Base-by-base conservation (phyloP, 176 grass and related monocot species). In the Saccharum spontaneum region DNA sequence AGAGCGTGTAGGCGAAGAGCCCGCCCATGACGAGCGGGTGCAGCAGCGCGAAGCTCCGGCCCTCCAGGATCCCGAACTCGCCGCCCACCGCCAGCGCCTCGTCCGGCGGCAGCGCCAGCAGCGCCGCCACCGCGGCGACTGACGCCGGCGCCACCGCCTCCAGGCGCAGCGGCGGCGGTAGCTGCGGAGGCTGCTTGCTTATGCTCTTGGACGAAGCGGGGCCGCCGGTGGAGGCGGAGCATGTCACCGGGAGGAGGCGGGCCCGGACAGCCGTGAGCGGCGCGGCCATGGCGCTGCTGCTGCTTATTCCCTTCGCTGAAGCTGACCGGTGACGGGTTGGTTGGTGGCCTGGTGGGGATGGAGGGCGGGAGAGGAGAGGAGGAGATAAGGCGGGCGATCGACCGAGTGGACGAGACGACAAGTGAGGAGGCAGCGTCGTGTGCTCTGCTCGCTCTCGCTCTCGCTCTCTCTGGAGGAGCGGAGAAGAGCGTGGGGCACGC, bases 51-150 rank as follows among this genome's bases (percentile, higher is more conserved):
- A 94, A 18, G 82, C 85, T 92, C 0, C 93, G 90, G 0, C 93
- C 93, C 83, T 98, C 96, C 10, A 98, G 72, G 90, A 98, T 95
- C 61, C 96, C 96, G 43, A 94, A 92, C 87, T 98, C 86, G 41
- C 96, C 96, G 9, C 86, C 91, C 18, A 40, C 77, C 7, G 96
- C 91, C 23, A 82, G 48, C 50, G 92, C 95, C 46, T 52, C 79
- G 43, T 91, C 90, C 74, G 85, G 71, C 14, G 78, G 24, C 18
- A 80, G 66, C 8, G 76, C 52, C 5, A 75, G 36, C 43, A 84
- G 38, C 44, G 80, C 52, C 8, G 60, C 16, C 8, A 14, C 34
- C 31, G 55, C 54, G 1, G 31, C 2, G 5, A 1, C 12, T 14
- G 52, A 22, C 18, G 18, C 52, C 20, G 62, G 23, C 2, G 77